Percentiles rank a stretch among this genome's conserved stretches.
Evolutionary conservation across 1,284 basidiomycete genomes (phyloP).

Genomic region (Leccinum cinnamomeum): DNA sequence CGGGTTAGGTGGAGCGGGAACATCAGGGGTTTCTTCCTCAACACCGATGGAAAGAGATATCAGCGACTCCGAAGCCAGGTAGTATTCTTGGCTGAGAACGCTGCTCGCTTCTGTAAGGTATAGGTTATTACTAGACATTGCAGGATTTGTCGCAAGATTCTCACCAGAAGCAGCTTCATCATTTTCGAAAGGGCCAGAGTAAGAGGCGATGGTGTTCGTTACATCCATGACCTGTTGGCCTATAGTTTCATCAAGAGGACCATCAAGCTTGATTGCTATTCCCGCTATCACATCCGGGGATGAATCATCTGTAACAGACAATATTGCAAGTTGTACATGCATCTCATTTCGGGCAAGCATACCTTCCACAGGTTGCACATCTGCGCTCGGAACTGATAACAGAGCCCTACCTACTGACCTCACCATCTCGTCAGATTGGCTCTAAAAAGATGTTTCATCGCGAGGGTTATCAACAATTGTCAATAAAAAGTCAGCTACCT

Average conservation of each 20-base stretch:
- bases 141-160: no score
- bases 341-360: not conserved
- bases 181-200: not conserved
- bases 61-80: no score
- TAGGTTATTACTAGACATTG: no score
- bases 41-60: no score
- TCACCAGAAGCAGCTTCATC: no score
- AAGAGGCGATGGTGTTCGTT: not conserved
- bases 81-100: no score
- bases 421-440: slow-evolving; percentile 10
- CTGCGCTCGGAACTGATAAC: slow-evolving; percentile 7
- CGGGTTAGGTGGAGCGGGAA: not conserved
- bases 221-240: slow-evolving; percentile 4
- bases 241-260: slow-evolving; percentile 11
- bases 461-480: not conserved
- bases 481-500: not conserved
- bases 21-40: no score
- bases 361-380: slow-evolving; percentile 4
- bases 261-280: slow-evolving; percentile 10
- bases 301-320: not conserved
- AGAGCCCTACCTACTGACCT: slow-evolving; percentile 4
- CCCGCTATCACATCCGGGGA: slow-evolving; percentile 1
- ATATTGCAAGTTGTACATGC: not conserved
- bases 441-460: not conserved
- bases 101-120: no score